Evolutionary conservation across 2,329 filamentous ascomycete species (phyloP).

Genomic region (Geosmithia morbida): DNA sequence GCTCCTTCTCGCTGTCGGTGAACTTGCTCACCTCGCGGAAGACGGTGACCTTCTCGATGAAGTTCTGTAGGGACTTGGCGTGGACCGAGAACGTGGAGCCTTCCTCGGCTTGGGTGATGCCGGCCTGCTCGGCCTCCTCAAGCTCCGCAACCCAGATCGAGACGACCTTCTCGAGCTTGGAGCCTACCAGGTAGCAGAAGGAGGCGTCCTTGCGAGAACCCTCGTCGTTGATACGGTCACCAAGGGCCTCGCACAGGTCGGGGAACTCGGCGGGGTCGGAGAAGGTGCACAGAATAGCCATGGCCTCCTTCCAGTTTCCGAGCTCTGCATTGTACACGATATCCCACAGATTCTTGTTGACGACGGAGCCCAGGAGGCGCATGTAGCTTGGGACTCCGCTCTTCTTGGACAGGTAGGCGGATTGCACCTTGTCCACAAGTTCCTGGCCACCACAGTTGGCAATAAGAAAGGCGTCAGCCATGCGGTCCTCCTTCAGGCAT

Average conservation of each 20-base stretch:
- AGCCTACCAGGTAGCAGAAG: conserved; percentile 91
- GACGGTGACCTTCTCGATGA: conserved; percentile 96
- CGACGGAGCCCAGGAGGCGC: conserved; percentile 77
- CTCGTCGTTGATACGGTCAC: conserved; percentile 75
- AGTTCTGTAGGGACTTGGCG: conserved; percentile 72
- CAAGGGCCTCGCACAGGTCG: conserved; percentile 86
- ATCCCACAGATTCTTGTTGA: conserved; percentile 96
- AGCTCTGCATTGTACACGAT: conserved; percentile 93
- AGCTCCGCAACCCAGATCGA: conserved; percentile 87
- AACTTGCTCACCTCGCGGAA: conserved; percentile 94
- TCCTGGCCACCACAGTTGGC: conserved; percentile 92
- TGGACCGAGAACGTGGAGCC: conserved; percentile 88
- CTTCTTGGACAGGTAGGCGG: conserved; percentile 77
- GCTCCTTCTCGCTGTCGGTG: conserved; percentile 58
- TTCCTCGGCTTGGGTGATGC: conserved; percentile 50
- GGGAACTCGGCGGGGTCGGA: conserved; percentile 84
- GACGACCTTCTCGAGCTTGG: conserved; percentile 94
- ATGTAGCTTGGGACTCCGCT: conserved; percentile 79
- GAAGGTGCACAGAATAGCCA: conserved; percentile 92
- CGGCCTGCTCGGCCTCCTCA: conserved; percentile 65
- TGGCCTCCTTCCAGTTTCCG: conserved; percentile 89
- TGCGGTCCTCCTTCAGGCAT: conserved; percentile 73
- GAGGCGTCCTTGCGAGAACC: conserved; percentile 76
- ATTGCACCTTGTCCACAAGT: conserved; percentile 86
- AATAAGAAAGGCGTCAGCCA: conserved; percentile 96